Percentiles rank a stretch among this genome's conserved stretches.
Conservation (phyloP, 306 rosid genomes). For the Cajanus cajan region DNA sequence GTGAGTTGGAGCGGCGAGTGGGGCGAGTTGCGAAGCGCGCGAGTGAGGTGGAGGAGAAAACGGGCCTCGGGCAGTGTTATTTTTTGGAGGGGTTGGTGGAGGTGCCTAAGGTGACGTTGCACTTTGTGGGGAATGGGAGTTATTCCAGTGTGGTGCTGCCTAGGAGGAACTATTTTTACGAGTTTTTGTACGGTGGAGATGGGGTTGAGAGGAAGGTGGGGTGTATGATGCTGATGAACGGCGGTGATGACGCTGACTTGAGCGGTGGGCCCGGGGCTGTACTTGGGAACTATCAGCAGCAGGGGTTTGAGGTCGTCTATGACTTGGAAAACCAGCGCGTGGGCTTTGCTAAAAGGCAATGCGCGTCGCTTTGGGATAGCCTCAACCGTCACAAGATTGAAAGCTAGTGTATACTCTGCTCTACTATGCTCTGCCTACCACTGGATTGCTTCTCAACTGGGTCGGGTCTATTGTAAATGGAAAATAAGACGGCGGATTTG, state of each 20-base stretch:
- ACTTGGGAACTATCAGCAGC: slow-evolving; percentile 92
- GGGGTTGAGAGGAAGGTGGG: slow-evolving; percentile 56
- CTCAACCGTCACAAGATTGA: slow-evolving; percentile 37
- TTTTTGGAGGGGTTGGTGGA: slow-evolving; percentile 35
- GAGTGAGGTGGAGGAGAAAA: slow-evolving; percentile 53
- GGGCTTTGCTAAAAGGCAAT: slow-evolving; percentile 81
- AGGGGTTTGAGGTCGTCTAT: slow-evolving; percentile 83
- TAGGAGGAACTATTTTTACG: slow-evolving; percentile 68
- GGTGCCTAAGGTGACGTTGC: slow-evolving; percentile 64
- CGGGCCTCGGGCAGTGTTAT: slow-evolving; percentile 84
- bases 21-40: slow-evolving; percentile 64
- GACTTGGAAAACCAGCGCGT: slow-evolving; percentile 73
- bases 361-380: slow-evolving; percentile 79
- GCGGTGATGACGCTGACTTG: slow-evolving; percentile 77
- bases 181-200: slow-evolving; percentile 64
- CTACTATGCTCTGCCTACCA: neutral
- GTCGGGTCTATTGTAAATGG: slow-evolving; percentile 9
- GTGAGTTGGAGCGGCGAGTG: slow-evolving; percentile 65
- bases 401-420: slow-evolving; percentile 4
- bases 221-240: slow-evolving; percentile 91
- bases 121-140: slow-evolving; percentile 64
- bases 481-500: slow-evolving; percentile 13
- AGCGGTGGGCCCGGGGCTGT: slow-evolving; percentile 85
- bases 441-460: neutral
- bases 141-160: slow-evolving; percentile 74